Evolutionary conservation across 2,329 filamentous ascomycete species (phyloP), one percentile per base, ranked within the genome.

Genomic region (Cordyceps farinosa): DNA sequence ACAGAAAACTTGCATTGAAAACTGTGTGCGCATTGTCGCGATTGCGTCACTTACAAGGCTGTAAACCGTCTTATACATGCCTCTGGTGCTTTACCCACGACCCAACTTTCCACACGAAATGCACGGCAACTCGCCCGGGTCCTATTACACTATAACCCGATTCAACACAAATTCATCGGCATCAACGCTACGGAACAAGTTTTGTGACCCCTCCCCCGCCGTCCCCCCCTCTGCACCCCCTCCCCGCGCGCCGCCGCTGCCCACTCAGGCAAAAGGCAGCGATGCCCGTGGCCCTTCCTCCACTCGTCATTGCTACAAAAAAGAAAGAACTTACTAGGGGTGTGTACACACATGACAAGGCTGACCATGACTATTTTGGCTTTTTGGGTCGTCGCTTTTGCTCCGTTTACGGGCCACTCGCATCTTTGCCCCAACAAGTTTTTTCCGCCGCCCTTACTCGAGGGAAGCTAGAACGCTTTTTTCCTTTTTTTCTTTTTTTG

Each of bases 261-360:
- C 44, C 55, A 48, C 42, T 48, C 59, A 54, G 51, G 38, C 62
- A 38, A 55, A 60, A 48, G 40, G 48, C 50, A 40, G 44, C 55
- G 30, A 54, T 64, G 48, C 62, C 40, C 62, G 62, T 64, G 62
- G 62, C 47, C 40, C 2, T 29, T 53, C 32, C 51, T 48, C 48
- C 55, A 47, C 62, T 50, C 32, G 30, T 38, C 42, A 59, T 59
- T 64, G 61, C 47, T 51, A 52, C 61, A 34, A 30, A 42, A 36
- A 11, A 13, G 3, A 8, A 29, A 47, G 5, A 17, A 56, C 9
- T 1, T 1, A 9, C 27, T 5, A 50, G 45, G 27, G 15, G 36
- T n/a, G 8, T 15, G 8, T 22, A 3, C 22, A 4, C 8, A 59
- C 55, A 59, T 48, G 45, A 38, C 56, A 51, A 40, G 56, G 56